Conservation (phyloP, 2,329 filamentous ascomycete genomes). For the Paradendryphiella salina region DNA sequence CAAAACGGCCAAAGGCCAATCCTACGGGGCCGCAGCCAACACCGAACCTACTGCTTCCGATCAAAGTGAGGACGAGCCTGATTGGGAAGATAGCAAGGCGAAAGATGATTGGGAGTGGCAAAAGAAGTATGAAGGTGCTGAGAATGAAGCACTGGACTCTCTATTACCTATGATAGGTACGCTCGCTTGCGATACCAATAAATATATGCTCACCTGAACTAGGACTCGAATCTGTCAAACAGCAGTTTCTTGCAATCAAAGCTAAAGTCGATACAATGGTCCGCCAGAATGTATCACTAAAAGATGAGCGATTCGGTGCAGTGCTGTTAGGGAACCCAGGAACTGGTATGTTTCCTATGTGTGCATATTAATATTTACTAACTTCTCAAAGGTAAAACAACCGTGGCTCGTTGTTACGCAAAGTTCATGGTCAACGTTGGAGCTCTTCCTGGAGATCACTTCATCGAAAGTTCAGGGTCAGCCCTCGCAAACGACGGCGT, state of each 20-base stretch:
- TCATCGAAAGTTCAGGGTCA: slow-evolving; percentile 71
- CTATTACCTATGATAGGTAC: slow-evolving; percentile 70
- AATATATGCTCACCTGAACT: not conserved
- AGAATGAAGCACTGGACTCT: slow-evolving; percentile 60
- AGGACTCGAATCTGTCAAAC: slow-evolving; percentile 67
- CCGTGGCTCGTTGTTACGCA: slow-evolving; percentile 71
- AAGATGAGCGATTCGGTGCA: slow-evolving; percentile 63
- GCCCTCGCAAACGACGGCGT: slow-evolving; percentile 67
- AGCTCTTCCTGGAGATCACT: slow-evolving; percentile 62
- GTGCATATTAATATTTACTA: not conserved
- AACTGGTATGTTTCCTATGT: slow-evolving; percentile 57
- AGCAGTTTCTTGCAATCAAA: slow-evolving; percentile 65
- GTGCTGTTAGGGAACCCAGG: slow-evolving; percentile 73
- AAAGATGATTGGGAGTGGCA: slow-evolving; percentile 64
- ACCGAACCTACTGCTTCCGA: not conserved
- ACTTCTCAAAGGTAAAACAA: slow-evolving; percentile 64
- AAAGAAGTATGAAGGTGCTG: slow-evolving; percentile 58
- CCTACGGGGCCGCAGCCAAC: not conserved
- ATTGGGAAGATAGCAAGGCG: slow-evolving; percentile 31
- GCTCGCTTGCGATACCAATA: not conserved
- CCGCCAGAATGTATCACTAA: slow-evolving; percentile 61
- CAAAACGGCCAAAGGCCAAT: not conserved
- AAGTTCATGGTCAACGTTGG: slow-evolving; percentile 66
- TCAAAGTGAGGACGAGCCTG: not conserved
- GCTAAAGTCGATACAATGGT: slow-evolving; percentile 62